Percentiles rank a stretch among this genome's conserved stretches.
phyloP scores from a whole-genome alignment of 768 basidiomycete species.

The Suillus hirtellus region DNA sequence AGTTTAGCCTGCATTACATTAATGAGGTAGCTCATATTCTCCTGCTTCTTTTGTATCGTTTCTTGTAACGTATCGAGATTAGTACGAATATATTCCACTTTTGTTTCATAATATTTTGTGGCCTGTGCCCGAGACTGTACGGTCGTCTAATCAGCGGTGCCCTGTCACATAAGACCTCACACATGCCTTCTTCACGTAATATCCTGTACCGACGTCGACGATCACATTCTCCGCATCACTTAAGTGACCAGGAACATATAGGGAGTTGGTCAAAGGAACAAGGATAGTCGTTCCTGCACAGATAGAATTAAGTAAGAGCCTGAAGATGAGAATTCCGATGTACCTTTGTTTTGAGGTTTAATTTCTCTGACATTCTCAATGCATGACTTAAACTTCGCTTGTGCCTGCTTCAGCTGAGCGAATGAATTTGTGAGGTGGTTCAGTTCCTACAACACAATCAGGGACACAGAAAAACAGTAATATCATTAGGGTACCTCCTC shows the following conservation, averaged over 20 bases:
- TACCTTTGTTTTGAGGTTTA: conserved; percentile 66
- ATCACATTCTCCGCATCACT: conserved; percentile 83
- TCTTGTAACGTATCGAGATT: conserved; percentile 89
- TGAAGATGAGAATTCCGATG: conserved; percentile 13
- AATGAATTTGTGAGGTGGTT: conserved; percentile 91
- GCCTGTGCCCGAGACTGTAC: conserved; percentile 81
- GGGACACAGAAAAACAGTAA: not conserved
- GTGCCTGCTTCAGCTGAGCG: conserved; percentile 88
- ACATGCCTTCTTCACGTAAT: conserved; percentile 90
- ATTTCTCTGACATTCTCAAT: conserved; percentile 78
- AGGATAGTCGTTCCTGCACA: conserved; percentile 79
- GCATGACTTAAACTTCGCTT: conserved; percentile 88
- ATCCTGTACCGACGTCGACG: conserved; percentile 95
- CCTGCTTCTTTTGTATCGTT: conserved; percentile 88
- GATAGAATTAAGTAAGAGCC: not conserved
- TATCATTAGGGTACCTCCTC: conserved; percentile 69
- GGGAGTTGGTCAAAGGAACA: conserved; percentile 90
- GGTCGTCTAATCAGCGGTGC: not conserved
- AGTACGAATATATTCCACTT: conserved; percentile 76
- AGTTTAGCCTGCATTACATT: conserved; percentile 71
- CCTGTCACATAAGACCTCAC: conserved; percentile 5
- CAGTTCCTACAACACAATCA: conserved; percentile 64
- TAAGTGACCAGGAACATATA: conserved; percentile 93
- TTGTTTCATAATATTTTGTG: conserved; percentile 73
- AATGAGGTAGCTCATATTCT: conserved; percentile 77